Evolutionary conservation across 805 yeast species (phyloP).

Genomic region (Ogataea sp.): DNA sequence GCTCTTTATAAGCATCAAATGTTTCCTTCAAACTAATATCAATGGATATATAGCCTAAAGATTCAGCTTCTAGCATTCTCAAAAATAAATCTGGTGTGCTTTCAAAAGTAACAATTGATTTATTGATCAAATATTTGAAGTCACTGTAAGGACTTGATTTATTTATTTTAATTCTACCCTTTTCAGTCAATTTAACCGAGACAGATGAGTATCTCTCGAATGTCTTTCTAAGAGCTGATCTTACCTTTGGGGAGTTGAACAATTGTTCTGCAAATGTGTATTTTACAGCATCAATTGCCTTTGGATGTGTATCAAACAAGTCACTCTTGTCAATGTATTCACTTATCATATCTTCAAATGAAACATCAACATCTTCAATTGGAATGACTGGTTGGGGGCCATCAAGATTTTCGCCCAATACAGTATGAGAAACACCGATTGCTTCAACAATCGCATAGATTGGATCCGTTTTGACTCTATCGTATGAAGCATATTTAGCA

Average conservation of each 20-base stretch:
- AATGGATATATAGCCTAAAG: conserved; percentile 61
- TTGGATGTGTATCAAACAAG: conserved; percentile 45
- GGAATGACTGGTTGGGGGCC: conserved; percentile 61
- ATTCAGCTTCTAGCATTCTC: conserved; percentile 89
- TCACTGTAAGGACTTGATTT: conserved; percentile 77
- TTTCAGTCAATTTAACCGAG: conserved; percentile 74
- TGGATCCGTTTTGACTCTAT: conserved; percentile 56
- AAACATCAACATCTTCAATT: conserved; percentile 55
- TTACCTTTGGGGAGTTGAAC: conserved; percentile 69
- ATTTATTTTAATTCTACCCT: conserved; percentile 72
- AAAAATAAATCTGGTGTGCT: conserved; percentile 73
- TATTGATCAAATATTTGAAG: conserved; percentile 82
- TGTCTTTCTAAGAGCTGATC: conserved; percentile 60
- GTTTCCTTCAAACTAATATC: conserved; percentile 47
- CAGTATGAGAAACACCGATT: conserved; percentile 70
- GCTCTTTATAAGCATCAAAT: conserved; percentile 35
- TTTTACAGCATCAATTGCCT: conserved; percentile 61
- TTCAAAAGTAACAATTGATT: conserved; percentile 68
- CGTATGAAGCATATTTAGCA: conserved; percentile 53
- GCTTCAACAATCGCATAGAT: conserved; percentile 59
- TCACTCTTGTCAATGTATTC: conserved; percentile 21
- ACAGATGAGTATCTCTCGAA: conserved; percentile 58
- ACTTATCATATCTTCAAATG: conserved; percentile 56
- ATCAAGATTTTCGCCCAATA: conserved; percentile 75
- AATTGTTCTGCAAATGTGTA: conserved; percentile 74